Percentiles rank a stretch among this genome's conserved stretches.
phyloP scores from a whole-genome alignment of 1,284 basidiomycete genomes.

The Cystobasidium slooffiae region DNA sequence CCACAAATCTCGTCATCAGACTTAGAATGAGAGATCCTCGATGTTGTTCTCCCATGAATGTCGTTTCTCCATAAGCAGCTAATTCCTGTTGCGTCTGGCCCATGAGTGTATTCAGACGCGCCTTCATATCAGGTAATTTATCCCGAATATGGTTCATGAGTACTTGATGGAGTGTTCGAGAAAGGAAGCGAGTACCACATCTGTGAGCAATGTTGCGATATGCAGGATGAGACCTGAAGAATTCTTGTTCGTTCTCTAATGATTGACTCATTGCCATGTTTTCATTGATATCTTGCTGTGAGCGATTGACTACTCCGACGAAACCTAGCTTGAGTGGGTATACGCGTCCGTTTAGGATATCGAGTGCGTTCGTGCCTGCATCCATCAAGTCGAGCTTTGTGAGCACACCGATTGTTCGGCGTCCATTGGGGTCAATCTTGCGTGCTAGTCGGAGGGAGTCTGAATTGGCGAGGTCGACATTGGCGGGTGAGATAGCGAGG shows the following conservation, averaged over 20 bases:
- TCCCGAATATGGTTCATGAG: slow-evolving; percentile 98
- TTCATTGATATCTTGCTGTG: slow-evolving; percentile 94
- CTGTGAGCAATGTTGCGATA: slow-evolving; percentile 97
- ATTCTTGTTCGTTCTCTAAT: slow-evolving; percentile 82
- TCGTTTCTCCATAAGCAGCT: slow-evolving; percentile 91
- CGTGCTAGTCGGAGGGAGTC: slow-evolving; percentile 96
- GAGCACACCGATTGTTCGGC: slow-evolving; percentile 92
- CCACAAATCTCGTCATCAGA: slow-evolving; percentile 98
- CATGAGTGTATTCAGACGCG: slow-evolving; percentile 95
- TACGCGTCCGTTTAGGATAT: slow-evolving; percentile 92
- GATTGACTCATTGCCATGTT: slow-evolving; percentile 87
- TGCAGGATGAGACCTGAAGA: slow-evolving; percentile 85
- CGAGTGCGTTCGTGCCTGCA: slow-evolving; percentile 94
- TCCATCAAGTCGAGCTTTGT: slow-evolving; percentile 99
- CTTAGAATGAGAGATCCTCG: slow-evolving; percentile 86
- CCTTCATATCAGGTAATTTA: slow-evolving; percentile 99
- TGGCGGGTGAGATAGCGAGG: slow-evolving; percentile 92
- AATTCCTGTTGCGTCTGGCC: slow-evolving; percentile 98
- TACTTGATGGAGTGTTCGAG: slow-evolving; percentile 91
- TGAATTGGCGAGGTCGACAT: slow-evolving; percentile 97
- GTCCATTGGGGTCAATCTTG: slow-evolving; percentile 90
- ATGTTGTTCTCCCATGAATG: slow-evolving; percentile 89
- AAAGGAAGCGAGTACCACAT: slow-evolving; percentile 93
- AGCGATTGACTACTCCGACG: slow-evolving; percentile 95
- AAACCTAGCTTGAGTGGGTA: slow-evolving; percentile 98